Evolutionary conservation across 176 grass and related monocot genomes (phyloP), one percentile per base, ranked within the genome.

Genomic region (Tuctoria greenei): DNA sequence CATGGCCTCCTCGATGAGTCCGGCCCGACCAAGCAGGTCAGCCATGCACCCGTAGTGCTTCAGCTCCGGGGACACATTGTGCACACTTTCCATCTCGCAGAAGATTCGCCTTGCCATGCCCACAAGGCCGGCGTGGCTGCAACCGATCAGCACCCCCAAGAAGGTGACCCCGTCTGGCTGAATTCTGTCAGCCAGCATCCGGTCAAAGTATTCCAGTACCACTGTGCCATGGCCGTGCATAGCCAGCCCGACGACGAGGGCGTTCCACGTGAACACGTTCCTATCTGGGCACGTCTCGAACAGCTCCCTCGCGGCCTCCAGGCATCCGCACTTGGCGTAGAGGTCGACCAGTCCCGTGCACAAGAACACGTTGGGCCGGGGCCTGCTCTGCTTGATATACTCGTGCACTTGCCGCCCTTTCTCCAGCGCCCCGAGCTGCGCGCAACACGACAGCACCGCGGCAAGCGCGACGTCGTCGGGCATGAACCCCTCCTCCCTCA

Each of bases 21-120:
- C 87, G 5, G 87, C 87, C 26, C 91, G 42, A 49, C 84, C 84
- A 18, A 93, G 84, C 64, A 90, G 70, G 73, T 90, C 91, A 3
- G 87, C 67, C 87, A 93, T 87, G 75, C 87, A 93, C 8, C 91
- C 91, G 7, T 93, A 83, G 18, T 93, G 91, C 75, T 93, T 93
- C 60, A 87, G 66, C 82, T 87, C 81, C 11, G 31, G 78, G 34
- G 31, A 37, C 0, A 90, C 78, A 6, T 82, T 42, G 11, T 90
- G 66, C 27, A 34, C 15, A 9, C 21, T 26, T 70, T 93, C 87
- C 91, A 93, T 90, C 44, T 87, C 81, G 2, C 8, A 74, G 23
- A 93, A 90, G 50, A 93, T 11, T 40, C 65, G 56, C 65, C 46
- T 81, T n/a, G 91, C 87, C 64, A 66, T 82, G 63, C 67, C 87